Percentiles rank a stretch among this genome's conserved stretches.
Conservation (phyloP, 2,329 filamentous ascomycete genomes). For the Thelonectria blattea region DNA sequence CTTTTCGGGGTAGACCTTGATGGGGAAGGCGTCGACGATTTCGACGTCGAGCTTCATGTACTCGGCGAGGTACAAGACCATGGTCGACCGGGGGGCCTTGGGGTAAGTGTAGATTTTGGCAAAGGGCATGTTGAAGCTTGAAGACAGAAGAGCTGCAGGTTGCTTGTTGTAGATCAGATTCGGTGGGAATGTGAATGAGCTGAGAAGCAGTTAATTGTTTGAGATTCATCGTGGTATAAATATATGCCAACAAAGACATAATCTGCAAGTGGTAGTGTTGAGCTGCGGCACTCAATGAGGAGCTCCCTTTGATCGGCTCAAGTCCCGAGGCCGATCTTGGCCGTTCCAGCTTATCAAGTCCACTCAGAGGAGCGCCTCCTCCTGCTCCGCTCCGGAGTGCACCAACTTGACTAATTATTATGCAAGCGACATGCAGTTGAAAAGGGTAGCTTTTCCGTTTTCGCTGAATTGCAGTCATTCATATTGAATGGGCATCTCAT, state of each 20-base stretch:
- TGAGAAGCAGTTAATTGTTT: background rate
- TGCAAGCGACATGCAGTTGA: background rate
- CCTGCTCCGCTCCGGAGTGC: background rate
- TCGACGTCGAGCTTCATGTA: slow-evolving; percentile 16
- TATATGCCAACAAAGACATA: background rate
- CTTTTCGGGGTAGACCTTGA: slow-evolving; percentile 19
- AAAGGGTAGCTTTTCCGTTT: background rate
- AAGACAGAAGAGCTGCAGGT: too few species aligned
- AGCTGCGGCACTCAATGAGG: background rate
- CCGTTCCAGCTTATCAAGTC: background rate
- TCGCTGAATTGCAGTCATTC: too few species aligned
- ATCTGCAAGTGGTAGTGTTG: background rate
- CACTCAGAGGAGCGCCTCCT: background rate
- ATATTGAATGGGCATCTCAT: too few species aligned
- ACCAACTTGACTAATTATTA: background rate
- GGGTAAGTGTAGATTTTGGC: slow-evolving; percentile 22
- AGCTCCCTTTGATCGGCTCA: background rate
- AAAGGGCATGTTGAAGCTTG: slow-evolving; percentile 14
- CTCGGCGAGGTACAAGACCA: slow-evolving; percentile 24
- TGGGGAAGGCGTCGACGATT: slow-evolving; percentile 17
- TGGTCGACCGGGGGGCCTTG: slow-evolving; percentile 22
- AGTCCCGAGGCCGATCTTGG: background rate
- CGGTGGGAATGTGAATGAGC: background rate
- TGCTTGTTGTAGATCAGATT: background rate
- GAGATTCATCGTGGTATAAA: background rate